A percentile compares a stretch with the other conserved stretches of the same genome.
phyloP scores from a whole-genome alignment of 2,329 filamentous ascomycete species.

The Fusarium setosum region DNA sequence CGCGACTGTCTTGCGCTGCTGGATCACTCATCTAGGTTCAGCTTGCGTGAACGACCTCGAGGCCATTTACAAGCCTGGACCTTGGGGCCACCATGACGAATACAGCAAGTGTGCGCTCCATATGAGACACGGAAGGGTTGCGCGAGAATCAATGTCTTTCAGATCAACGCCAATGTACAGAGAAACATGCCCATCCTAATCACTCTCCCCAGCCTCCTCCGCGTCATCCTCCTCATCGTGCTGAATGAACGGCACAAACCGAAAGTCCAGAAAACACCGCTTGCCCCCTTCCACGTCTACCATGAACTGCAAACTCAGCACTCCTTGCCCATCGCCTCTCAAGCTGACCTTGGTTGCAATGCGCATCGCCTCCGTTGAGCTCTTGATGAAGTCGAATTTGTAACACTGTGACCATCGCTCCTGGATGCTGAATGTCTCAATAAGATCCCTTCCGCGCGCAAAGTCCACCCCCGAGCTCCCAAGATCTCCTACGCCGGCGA shows the following conservation, averaged over 20 bases:
- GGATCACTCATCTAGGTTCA: too few species aligned
- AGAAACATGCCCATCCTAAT: slow-evolving; percentile 12
- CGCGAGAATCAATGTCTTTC: slow-evolving; percentile 4
- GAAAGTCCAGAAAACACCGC: slow-evolving; percentile 83
- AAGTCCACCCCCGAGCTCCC: slow-evolving; percentile 75
- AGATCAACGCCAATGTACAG: background rate
- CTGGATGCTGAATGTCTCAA: slow-evolving; percentile 79
- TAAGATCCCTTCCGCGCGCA: slow-evolving; percentile 70
- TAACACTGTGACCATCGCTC: slow-evolving; percentile 77
- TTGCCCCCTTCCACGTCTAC: slow-evolving; percentile 81
- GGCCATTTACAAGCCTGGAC: too few species aligned
- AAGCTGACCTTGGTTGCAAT: slow-evolving; percentile 93
- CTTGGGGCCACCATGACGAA: too few species aligned
- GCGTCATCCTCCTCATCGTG: slow-evolving; percentile 61
- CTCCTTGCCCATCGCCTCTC: slow-evolving; percentile 86
- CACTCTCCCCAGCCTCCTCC: slow-evolving; percentile 14
- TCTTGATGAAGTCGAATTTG: slow-evolving; percentile 87
- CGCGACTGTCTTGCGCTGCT: too few species aligned
- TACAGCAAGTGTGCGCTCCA: too few species aligned
- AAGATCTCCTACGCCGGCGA: slow-evolving; percentile 71
- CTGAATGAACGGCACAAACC: slow-evolving; percentile 78
- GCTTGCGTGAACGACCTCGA: too few species aligned
- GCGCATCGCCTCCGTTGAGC: slow-evolving; percentile 91
- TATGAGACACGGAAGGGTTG: background rate
- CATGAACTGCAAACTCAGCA: slow-evolving; percentile 96